Conservation (phyloP, 345 rosid species). For the Eucalyptus marginata region DNA sequence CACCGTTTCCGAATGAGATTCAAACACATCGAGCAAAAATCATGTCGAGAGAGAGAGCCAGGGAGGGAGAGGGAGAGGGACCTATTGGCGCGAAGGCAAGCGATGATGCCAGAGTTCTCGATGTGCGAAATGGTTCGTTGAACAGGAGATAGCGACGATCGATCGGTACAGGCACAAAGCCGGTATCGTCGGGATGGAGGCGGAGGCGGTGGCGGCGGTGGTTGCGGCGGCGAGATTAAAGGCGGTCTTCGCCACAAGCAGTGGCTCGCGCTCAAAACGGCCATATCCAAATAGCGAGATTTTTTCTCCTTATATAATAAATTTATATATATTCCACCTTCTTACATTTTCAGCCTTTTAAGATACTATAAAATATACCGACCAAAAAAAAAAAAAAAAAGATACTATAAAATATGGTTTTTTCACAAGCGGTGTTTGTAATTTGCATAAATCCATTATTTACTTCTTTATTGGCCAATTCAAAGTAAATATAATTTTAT, state of each 20-base stretch:
- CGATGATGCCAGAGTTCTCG: slow-evolving; percentile 33
- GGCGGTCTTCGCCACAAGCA: background rate
- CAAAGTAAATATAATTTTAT: background rate
- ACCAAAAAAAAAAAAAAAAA: too few species aligned
- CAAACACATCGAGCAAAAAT: background rate
- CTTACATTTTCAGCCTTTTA: background rate
- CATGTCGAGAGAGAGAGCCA: background rate
- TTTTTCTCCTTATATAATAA: background rate
- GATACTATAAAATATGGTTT: background rate
- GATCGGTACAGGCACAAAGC: background rate
- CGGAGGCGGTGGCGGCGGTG: background rate
- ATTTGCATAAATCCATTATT: background rate
- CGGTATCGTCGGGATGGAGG: background rate
- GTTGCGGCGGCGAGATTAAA: background rate
- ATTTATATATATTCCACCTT: background rate
- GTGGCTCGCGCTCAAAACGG: background rate
- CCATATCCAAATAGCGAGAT: background rate
- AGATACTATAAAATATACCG: background rate
- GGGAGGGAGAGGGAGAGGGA: background rate
- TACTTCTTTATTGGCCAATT: background rate
- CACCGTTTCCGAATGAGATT: background rate
- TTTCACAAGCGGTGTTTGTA: background rate
- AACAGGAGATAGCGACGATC: background rate
- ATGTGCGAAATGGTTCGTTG: slow-evolving; percentile 15
- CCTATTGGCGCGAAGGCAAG: slow-evolving; percentile 45